phyloP scores from a whole-genome alignment of 179 eudicot genomes.

The Corrigiola litoralis region DNA sequence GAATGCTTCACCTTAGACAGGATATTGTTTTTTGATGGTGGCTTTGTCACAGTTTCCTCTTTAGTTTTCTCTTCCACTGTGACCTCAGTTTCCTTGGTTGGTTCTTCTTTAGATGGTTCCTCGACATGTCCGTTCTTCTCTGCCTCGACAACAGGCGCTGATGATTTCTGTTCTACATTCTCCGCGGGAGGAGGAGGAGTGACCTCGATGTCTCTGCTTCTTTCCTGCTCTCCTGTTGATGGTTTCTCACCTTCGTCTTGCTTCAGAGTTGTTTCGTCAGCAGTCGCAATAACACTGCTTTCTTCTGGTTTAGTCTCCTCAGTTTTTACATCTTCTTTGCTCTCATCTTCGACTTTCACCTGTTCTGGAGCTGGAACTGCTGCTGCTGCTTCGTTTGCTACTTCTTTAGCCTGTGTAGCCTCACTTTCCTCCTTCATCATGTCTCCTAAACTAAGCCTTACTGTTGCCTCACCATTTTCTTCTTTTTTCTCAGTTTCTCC shows the following conservation, averaged over 20 bases:
- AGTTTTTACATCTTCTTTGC: conserved; percentile 24
- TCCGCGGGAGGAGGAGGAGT: conserved; percentile 28
- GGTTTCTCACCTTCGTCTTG: conserved; percentile 25
- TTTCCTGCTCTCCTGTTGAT: conserved; percentile 18
- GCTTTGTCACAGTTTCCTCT: conserved; percentile 47
- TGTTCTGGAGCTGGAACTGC: conserved; percentile 2
- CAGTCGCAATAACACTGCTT: background rate
- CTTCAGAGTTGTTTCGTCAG: conserved; percentile 17
- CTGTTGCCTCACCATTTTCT: conserved; percentile 22
- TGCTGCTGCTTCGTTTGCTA: conserved; percentile 11
- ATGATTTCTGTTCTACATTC: conserved; percentile 17
- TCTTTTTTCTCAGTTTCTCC: conserved; percentile 13
- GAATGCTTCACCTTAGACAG: conserved; percentile 77
- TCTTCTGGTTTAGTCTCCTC: conserved; percentile 20
- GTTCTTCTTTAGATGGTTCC: conserved; percentile 31
- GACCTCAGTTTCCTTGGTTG: conserved; percentile 32
- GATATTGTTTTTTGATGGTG: conserved; percentile 51
- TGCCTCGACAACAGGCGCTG: conserved; percentile 15
- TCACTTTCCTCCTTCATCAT: conserved; percentile 35
- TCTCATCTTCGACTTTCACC: conserved; percentile 11
- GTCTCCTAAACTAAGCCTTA: conserved; percentile 37
- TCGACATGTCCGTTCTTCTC: conserved; percentile 28
- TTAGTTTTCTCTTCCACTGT: conserved; percentile 40
- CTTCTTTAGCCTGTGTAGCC: conserved; percentile 17
- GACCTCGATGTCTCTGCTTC: conserved; percentile 44